Percentiles rank a stretch among this genome's conserved stretches.
Conservation (phyloP, 2,329 filamentous ascomycete genomes). For the Sclerotinia trifoliorum region DNA sequence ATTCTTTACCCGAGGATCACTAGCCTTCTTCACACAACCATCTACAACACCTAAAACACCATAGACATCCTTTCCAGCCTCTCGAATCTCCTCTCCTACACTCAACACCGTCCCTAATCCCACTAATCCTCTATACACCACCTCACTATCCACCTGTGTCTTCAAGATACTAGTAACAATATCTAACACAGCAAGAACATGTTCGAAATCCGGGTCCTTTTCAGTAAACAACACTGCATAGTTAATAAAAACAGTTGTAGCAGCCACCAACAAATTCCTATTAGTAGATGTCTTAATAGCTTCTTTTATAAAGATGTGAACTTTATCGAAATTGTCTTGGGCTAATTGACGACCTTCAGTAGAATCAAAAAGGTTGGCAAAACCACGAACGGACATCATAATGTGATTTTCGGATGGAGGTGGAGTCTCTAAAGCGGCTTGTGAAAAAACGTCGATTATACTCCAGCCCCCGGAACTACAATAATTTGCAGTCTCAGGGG, state of each 20-base stretch:
- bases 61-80: constrained; percentile 57
- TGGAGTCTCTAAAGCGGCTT: constrained; percentile 54
- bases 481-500: constrained; percentile 63
- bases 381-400: constrained; percentile 80
- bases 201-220: constrained; percentile 41
- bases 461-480: constrained; percentile 53
- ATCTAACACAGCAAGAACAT: constrained; percentile 50
- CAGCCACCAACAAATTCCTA: constrained; percentile 78
- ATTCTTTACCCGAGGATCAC: constrained; percentile 59
- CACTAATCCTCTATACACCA: constrained; percentile 77
- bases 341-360: constrained; percentile 66
- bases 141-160: constrained; percentile 73
- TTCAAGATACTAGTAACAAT: constrained; percentile 62
- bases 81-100: constrained; percentile 54
- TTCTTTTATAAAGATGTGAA: constrained; percentile 49
- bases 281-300: constrained; percentile 67
- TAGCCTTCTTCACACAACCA: constrained; percentile 51
- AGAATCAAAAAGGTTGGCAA: constrained; percentile 82
- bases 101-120: constrained; percentile 75
- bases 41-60: constrained; percentile 49
- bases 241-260: constrained; percentile 82
- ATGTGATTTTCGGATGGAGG: constrained; percentile 72
- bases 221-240: constrained; percentile 69
- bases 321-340: constrained; percentile 55
- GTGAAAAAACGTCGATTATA: constrained; percentile 60